A percentile compares a stretch with the other conserved stretches of the same genome.
phyloP scores from a whole-genome alignment of 2,329 filamentous ascomycete species.

The Beauveria scarabaeidicola region DNA sequence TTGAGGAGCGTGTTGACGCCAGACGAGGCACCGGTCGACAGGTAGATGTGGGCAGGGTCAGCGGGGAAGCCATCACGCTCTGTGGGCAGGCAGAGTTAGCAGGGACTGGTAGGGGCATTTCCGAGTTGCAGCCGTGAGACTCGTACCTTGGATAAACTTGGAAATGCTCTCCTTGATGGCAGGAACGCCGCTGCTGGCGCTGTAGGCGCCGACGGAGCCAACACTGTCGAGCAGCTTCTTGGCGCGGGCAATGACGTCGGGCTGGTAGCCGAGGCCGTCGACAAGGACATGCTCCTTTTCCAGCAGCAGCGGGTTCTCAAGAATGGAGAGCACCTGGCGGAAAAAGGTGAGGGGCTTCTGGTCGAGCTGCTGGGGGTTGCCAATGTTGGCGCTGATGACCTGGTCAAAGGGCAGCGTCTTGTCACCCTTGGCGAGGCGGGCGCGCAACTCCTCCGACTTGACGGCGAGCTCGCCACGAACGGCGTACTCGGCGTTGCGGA shows the following conservation, averaged over 20 bases:
- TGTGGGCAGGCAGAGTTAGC: constrained; percentile 24
- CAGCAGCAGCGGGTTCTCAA: constrained; percentile 83
- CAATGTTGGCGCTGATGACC: constrained; percentile 96
- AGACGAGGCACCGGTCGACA: constrained; percentile 84
- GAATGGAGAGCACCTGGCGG: constrained; percentile 84
- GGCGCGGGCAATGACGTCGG: constrained; percentile 80
- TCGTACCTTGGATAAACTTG: constrained; percentile 78
- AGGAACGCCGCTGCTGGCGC: constrained; percentile 81
- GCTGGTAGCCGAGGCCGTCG: constrained; percentile 72
- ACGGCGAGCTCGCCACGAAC: constrained; percentile 93
- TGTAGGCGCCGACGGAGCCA: constrained; percentile 92
- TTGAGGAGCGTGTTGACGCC: constrained; percentile 91
- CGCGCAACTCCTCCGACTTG: constrained; percentile 84
- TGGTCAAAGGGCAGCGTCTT: constrained; percentile 69
- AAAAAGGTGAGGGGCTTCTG: constrained; percentile 99
- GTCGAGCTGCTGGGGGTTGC: constrained; percentile 96
- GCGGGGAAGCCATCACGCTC: constrained; percentile 82
- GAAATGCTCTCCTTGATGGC: constrained; percentile 84
- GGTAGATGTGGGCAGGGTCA: constrained; percentile 73
- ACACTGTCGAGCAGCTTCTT: constrained; percentile 72
- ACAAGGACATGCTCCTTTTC: constrained; percentile 74
- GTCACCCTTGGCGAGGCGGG: constrained; percentile 54
- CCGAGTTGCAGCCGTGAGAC: not conserved
- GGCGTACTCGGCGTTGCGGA: constrained; percentile 85
- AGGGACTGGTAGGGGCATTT: not conserved